phyloP scores from a whole-genome alignment of 257 asterid genomes.

The Galeopsis tetrahit region DNA sequence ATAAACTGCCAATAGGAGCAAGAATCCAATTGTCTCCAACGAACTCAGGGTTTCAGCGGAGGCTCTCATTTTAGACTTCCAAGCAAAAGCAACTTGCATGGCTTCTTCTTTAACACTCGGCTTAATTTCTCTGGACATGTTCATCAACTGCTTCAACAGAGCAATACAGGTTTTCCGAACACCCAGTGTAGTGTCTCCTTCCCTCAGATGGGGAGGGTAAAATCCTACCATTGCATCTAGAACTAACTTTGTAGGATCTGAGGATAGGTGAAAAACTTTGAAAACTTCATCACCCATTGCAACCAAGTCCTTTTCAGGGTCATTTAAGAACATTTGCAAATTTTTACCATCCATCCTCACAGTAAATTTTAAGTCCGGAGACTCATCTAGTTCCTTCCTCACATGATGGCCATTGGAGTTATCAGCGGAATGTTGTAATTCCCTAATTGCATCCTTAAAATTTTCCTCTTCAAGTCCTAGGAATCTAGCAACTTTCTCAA shows the following conservation, averaged over 20 bases:
- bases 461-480: conserved; percentile 37
- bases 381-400: conserved; percentile 36
- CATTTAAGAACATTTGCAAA: conserved; percentile 52
- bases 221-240: conserved; percentile 62
- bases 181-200: conserved; percentile 32
- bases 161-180: conserved; percentile 46
- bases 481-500: conserved; percentile 38
- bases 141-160: conserved; percentile 50
- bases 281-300: conserved; percentile 44
- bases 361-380: conserved; percentile 35
- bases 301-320: conserved; percentile 44
- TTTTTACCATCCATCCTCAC: conserved; percentile 54
- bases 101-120: conserved; percentile 46
- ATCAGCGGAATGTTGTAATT: conserved; percentile 30
- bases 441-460: conserved; percentile 35
- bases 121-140: conserved; percentile 34
- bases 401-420: conserved; percentile 23
- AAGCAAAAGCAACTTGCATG: conserved; percentile 44
- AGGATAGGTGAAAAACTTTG: conserved; percentile 49
- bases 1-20: conserved; percentile 51
- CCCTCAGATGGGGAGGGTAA: conserved; percentile 54
- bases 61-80: conserved; percentile 47
- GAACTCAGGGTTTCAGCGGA: conserved; percentile 26
- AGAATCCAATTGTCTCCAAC: conserved; percentile 48
- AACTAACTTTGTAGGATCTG: conserved; percentile 61